These are phyloP conservation scores for Trichoderma lentiforme DNA, from an alignment of 2,329 filamentous ascomycete species.

Conservation along the genomic window DNA sequence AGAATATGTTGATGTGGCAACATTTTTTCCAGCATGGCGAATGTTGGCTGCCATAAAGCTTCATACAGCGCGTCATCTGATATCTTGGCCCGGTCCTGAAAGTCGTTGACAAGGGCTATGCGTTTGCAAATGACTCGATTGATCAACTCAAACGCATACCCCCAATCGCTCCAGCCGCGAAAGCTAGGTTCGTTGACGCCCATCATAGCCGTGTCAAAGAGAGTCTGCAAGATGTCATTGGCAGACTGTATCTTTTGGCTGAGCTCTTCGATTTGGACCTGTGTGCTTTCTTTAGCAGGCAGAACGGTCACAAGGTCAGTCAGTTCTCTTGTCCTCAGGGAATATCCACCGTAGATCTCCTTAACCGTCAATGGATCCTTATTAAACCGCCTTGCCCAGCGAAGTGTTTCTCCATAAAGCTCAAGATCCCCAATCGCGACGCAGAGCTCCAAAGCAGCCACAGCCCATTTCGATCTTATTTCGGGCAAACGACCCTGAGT, in stretches of 20 bases:
- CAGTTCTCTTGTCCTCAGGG: constrained; percentile 23
- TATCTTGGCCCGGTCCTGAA: neutral
- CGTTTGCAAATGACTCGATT: neutral
- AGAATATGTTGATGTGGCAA: neutral
- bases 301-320: constrained; percentile 15
- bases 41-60: constrained; percentile 7
- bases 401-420: constrained; percentile 23
- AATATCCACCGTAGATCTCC: constrained; percentile 20
- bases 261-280: neutral
- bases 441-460: constrained; percentile 27
- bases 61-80: constrained; percentile 7
- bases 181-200: constrained; percentile 9
- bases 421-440: constrained; percentile 27
- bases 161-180: neutral
- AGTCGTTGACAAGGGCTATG: neutral
- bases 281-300: neutral
- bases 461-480: constrained; percentile 27
- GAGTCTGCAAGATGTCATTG: neutral
- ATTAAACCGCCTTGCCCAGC: constrained; percentile 31
- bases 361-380: constrained; percentile 25
- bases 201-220: constrained; percentile 4
- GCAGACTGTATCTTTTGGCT: neutral
- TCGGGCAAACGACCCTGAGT: constrained; percentile 24
- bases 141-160: neutral
- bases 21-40: neutral